Conservation (phyloP, 1,139 yeast species). For the Saccharomycopsis phalli region DNA sequence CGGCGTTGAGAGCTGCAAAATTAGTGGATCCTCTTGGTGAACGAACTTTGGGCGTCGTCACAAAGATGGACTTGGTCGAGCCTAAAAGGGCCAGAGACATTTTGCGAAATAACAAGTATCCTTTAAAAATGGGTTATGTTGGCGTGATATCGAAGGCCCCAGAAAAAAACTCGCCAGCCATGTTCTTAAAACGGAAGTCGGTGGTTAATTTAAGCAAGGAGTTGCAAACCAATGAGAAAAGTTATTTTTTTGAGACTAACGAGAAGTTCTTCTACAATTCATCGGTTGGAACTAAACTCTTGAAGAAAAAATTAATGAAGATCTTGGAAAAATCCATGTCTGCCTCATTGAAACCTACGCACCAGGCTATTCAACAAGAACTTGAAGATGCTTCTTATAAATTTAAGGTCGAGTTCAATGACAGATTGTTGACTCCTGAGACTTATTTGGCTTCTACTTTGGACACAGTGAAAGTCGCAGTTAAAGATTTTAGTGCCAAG, state of each 20-base stretch:
- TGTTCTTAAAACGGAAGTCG: slow-evolving; percentile 27
- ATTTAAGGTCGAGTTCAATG: slow-evolving; percentile 94
- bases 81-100: slow-evolving; percentile 64
- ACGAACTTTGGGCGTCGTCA: slow-evolving; percentile 91
- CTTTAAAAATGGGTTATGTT: slow-evolving; percentile 91
- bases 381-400: slow-evolving; percentile 88
- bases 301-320: slow-evolving; percentile 73
- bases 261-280: slow-evolving; percentile 56
- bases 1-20: slow-evolving; percentile 90
- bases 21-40: slow-evolving; percentile 90
- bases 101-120: slow-evolving; percentile 72
- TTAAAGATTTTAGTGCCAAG: slow-evolving; percentile 75
- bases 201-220: slow-evolving; percentile 40
- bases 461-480: slow-evolving; percentile 76
- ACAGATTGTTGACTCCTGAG: slow-evolving; percentile 85
- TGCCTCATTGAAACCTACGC: slow-evolving; percentile 78
- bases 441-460: slow-evolving; percentile 88
- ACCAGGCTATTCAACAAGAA: slow-evolving; percentile 77
- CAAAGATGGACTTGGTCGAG: slow-evolving; percentile 84
- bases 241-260: slow-evolving; percentile 45
- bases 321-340: slow-evolving; percentile 92
- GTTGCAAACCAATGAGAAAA: slow-evolving; percentile 49
- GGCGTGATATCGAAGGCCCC: slow-evolving; percentile 91
- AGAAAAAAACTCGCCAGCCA: slow-evolving; percentile 20
- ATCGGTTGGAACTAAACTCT: slow-evolving; percentile 64